Base-by-base conservation (phyloP, 2,329 filamentous ascomycete species). In the Aureobasidium musti region DNA sequence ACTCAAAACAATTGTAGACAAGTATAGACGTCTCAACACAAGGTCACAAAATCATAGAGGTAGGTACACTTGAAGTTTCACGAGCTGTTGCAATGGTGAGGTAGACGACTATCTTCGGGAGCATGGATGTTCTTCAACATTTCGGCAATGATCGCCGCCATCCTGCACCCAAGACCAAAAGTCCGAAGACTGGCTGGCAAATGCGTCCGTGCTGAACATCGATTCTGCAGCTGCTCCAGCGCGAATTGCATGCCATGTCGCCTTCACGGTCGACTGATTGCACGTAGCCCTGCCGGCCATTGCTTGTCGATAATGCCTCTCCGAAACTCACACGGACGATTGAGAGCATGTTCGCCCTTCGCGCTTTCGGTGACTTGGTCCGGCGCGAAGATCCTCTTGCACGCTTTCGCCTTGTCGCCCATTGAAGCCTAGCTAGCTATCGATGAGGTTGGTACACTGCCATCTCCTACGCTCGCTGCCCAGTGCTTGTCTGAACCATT, bases 131-230 rank as follows among this genome's bases (percentile, higher is more conserved):
- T n/a, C 37, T 23, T 35, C 13, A 23, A 64, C 47, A 35, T 10
- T 43, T 33, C 30, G 45, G 59, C 45, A 63, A 30, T 19, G 61
- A 64, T 64, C 61, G 35, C 17, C 49, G 49, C 33, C 49, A 63
- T 43, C 39, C 35, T 53, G 61, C 61, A 64, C 37, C 57, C 59
- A 63, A 63, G 59, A 63, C 45, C 26, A 52, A 52, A 64, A 54
- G 61, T 64, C 61, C 61, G 61, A 64, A 53, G 11, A 28, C 37
- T 26, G 21, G 43, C 37, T 45, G 56, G 28, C 33, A 37, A 59
- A 1, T 33, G 56, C 33, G 59, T 63, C 59, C 21, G 59, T 63
- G 59, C 59, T 63, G 33, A 47, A 41, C 19, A 21, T 52, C 33
- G 19, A 52, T 52, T 28, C 37, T 47, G 43, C 43, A 37, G 35